Evolutionary conservation across 257 asterid genomes (phyloP), one percentile per base, ranked within the genome.

Genomic region (Linaria vulgaris): DNA sequence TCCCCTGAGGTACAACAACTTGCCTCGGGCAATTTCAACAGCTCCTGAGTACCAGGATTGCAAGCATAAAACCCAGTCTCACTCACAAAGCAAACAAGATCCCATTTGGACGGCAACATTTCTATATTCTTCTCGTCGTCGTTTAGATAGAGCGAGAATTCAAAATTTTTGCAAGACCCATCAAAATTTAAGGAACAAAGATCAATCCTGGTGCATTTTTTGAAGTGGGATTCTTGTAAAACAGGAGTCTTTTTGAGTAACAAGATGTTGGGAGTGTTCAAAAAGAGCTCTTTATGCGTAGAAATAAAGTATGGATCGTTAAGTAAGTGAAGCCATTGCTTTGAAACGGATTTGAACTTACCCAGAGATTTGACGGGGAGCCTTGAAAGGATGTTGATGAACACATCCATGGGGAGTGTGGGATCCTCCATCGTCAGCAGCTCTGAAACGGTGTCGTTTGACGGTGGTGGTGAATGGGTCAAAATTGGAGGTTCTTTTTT

Each of bases 31-130:
- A 80, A 69, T 58, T 78, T 76, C 70, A 19, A 6, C 81, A 71
- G 65, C 49, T 76, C 72, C 56, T 77, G 85, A 3, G 81, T 78
- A 24, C 77, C 72, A 59, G 90, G 90, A 16, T 83, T 83, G 30
- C 90, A 80, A 44, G 73, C 78, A 47, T 80, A 78, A 43, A 83
- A 83, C 66, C 82, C 85, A 49, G 69, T 71, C 45, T 71, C 79
- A 69, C 83, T 67, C 69, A 78, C 80, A 47, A 83, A 78, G 76
- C 83, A 79, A 30, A 83, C 52, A 41, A 83, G 72, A 72, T 78
- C 85, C 79, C 85, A 77, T 48, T 73, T 82, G 7, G 86, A 77
- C 15, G 82, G 83, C 79, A 84, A 44, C 84, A 82, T 67, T 64
- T 68, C 75, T 52, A 73, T 69, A 64, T 69, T 39, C 66, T 78